Base-by-base conservation (phyloP, 2,329 filamentous ascomycete genomes). In the Pyrenophora graminea region DNA sequence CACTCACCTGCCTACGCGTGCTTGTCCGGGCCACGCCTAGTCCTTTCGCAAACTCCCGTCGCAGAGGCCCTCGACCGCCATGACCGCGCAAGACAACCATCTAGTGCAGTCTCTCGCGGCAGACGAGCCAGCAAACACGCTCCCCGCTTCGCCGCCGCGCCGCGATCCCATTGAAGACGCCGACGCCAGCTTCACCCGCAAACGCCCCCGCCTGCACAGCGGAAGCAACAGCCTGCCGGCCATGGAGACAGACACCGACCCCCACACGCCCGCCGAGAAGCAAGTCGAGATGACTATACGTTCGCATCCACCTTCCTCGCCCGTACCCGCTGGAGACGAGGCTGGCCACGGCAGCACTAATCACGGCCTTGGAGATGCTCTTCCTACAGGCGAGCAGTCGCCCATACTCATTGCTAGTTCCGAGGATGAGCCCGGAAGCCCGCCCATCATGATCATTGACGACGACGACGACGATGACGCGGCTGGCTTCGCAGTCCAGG, bases 161-260 rank as follows among this genome's bases (percentile, higher is more conserved):
- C 76, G 76, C 65, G 73, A 78, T 57, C 69, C 72, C 50, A 71
- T 72, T 53, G 75, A 74, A 63, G 76, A 79, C 68, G 73, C 73
- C 48, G 72, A 78, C 62, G 66, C 72, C 44, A 74, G 74, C 31
- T 70, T 74, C 49, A 73, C 75, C 27, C 75, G 77, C 63, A 80
- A 79, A 69, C 74, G 76, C 63, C 76, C 75, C 52, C 64, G 69
- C 39, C 62, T 71, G 44, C 77, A 74, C 61, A 72, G 73, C 61
- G 76, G 69, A 59, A 59, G 56, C 56, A 60, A 57, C 46, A 63
- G 62, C 38, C 59, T 60, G 44, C 63, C 62, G 47, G 62, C 64
- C 56, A 69, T 72, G 61, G 67, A 70, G 19, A 51, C 64, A 45
- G 63, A 71, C 18, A 51, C 64, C 43, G 64, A 70, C 17, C 41